Base-by-base conservation (phyloP, 805 yeast species). In the Candida hungchunana region DNA sequence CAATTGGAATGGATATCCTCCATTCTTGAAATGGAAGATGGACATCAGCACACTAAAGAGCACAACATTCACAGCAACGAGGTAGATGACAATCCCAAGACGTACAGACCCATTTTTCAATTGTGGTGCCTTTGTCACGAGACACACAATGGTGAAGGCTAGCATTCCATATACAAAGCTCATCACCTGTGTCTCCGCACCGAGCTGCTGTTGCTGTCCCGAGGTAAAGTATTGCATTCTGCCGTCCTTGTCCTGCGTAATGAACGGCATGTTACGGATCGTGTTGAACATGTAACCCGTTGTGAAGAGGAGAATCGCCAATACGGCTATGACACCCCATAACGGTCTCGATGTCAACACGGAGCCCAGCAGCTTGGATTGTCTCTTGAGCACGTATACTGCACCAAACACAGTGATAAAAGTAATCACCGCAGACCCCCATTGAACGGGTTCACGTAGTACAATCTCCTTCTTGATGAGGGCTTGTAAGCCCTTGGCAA, bases 241-340 rank as follows among this genome's bases (percentile, higher is more conserved):
- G 16, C 71, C 72, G 28, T 54, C 46, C 7, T 46, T 51, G 17
- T 55, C 60, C 22, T 64, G 68, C 46, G 71, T 70, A 27, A 80
- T 66, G 55, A 80, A 84, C 30, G 62, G 71, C 18, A 66, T 57
- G 25, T 73, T 73, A 59, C 97, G 77, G 44, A 93, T 93, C 47
- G 75, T 73, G 59, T 87, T 89, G 72, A 78, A 93, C 98, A 93
- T 93, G 63, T 88, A 83, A 13, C 98, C 98, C 7, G 90, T 69
- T 31, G 75, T 77, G 67, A 89, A 84, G 48, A 88, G 63, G 41
- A 89, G 64, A 24, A 85, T 71, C 14, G 73, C 49, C 38, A 82
- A 64, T n/a, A 84, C 66, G 4, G 84, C 71, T 9, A 73, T 29
- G 2, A 77, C 73, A 29, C 84, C 82, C 97, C 97, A 93, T 26